phyloP scores from a whole-genome alignment of 1,284 basidiomycete species.

The Sanghuangporus weigelae region DNA sequence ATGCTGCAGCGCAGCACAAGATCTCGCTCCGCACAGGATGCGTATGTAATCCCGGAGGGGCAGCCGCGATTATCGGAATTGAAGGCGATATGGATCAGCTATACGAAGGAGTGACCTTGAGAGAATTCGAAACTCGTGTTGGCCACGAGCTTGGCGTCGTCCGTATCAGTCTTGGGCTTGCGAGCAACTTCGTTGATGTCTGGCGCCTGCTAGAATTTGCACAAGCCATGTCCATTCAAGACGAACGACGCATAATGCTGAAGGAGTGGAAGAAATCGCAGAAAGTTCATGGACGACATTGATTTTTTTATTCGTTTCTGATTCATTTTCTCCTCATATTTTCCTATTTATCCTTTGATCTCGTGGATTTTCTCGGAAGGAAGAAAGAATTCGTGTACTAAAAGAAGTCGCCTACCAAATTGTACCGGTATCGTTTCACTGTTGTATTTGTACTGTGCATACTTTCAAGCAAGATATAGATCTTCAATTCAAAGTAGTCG shows the following conservation, averaged over 20 bases:
- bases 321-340: not conserved
- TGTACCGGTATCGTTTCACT: not conserved
- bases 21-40: conserved; percentile 78
- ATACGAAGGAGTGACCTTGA: conserved; percentile 52
- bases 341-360: not conserved
- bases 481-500: not conserved
- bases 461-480: not conserved
- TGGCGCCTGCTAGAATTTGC: conserved; percentile 64
- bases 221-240: conserved; percentile 39
- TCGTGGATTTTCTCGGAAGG: not conserved
- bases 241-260: conserved; percentile 28
- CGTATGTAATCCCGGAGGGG: conserved; percentile 81
- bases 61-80: conserved; percentile 63
- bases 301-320: not conserved
- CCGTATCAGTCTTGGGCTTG: conserved; percentile 69
- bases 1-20: conserved; percentile 54
- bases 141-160: conserved; percentile 70
- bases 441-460: not conserved
- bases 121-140: conserved; percentile 54
- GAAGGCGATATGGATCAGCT: conserved; percentile 62
- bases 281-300: not conserved
- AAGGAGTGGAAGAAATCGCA: conserved; percentile 9
- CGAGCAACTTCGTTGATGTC: conserved; percentile 68
- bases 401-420: not conserved
- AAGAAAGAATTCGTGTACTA: not conserved